Evolutionary conservation across 169 alveolate species (phyloP), one percentile per base, ranked within the genome.

Genomic region (Plasmodium reichenowi): DNA sequence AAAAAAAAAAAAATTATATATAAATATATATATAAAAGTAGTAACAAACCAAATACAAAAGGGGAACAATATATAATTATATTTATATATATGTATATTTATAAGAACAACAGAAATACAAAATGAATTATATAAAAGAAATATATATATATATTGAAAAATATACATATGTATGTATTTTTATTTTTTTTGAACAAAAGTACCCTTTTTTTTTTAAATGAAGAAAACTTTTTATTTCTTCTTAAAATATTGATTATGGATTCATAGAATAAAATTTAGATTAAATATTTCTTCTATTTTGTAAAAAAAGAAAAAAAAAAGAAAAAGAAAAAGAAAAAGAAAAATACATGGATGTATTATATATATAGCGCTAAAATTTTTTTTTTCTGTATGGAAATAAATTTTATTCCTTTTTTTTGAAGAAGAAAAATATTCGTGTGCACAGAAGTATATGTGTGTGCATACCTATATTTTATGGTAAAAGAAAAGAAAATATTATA

Each of bases 211-310:
- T 56, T 56, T 56, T 56, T 56, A 12, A 56, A 56, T 56, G 15
- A 15, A 56, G 64, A 56, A 56, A 56, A 12, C n/a, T 56, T 10
- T 56, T 10, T 56, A 56, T 56, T 56, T 56, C 15, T 56, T 56
- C 22, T 56, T 10, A 56, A 56, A 56, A 56, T 56, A 5, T 32
- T 32, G 17, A 56, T 56, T 56, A 56, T 15, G 9, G 64, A 56
- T 56, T 56, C 64, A 15, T 56, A 56, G 20, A 13, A 56, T 56
- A 56, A 56, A 56, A 15, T 56, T 56, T 56, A 56, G n/a, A 56
- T 12, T 56, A 13, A 15, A 56, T 15, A 56, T 15, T 56, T 32
- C 45, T 32, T 32, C 45, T 32, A 6, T 32, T 32, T 32, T 32
- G 45, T 32, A 32, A 32, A 32, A 32, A 32, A 32, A 32, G 9